Evolutionary conservation across 1,284 basidiomycete genomes (phyloP), one percentile per base, ranked within the genome.

Genomic region (Phylloboletellus chloephorus): DNA sequence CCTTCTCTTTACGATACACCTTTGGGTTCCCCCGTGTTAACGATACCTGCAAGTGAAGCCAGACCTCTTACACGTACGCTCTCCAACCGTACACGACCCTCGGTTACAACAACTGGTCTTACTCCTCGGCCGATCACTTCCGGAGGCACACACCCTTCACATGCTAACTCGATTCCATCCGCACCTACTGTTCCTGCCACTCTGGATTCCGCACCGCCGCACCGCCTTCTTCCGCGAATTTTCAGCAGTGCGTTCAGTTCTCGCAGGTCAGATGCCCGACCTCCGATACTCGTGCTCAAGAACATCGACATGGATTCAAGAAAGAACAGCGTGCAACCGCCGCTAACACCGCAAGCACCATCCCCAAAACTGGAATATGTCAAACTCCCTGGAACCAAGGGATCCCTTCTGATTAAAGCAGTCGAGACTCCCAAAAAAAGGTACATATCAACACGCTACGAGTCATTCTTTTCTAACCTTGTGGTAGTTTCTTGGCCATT

Each of bases 341-440:
- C 67, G 5, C 38, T 62, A n/a, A 56, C 69, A 24, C 58, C 71
- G 11, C 76, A 75, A 46, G 67, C 76, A 3, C 79, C 84, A n/a
- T 79, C 86, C 5, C 85, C 86, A 3, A 89, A 89, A 59, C 62
- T 92, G 31, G 88, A 92, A 59, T 92, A 90, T 55, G 83, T 91
- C 47, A 92, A 92, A 63, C 71, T 92, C 7, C 88, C 89, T 6
- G 83, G 88, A n/a, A 92, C 88, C 2, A 91, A 89, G 59, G 84
- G 85, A 37, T 79, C 88, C 11, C 60, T 89, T 21, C 67, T 87
- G 60, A 74, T 92, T 43, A 88, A 88, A 54, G 79, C 88, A 1
- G 85, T 89, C 9, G 89, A 92, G 62, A 92, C 88, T 9, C 75
- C 74, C 37, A 89, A 82, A 67, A 88, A 89, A 65, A 92, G 89